These are phyloP conservation scores for Xylogone sp. DNA, from an alignment of 2,329 filamentous ascomycete species.

Conservation along the genomic window DNA sequence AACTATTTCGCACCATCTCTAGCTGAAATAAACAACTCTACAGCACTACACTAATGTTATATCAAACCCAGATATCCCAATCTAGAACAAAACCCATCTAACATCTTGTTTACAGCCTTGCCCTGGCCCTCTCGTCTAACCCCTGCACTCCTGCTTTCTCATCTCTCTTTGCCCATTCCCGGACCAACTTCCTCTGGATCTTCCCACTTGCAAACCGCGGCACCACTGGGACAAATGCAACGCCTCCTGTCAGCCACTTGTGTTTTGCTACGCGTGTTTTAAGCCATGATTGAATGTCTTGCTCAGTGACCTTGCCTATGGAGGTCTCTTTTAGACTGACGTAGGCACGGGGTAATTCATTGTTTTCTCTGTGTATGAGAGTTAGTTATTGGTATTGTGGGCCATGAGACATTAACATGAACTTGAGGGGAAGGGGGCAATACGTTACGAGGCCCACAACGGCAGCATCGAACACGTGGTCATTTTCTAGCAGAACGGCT, in stretches of 20 bases:
- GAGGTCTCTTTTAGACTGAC: constrained; percentile 44
- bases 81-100: too few relatives aligned
- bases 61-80: too few relatives aligned
- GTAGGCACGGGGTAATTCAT: constrained; percentile 52
- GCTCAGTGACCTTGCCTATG: constrained; percentile 40
- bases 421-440: not conserved
- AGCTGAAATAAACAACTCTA: too few relatives aligned
- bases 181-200: constrained; percentile 52
- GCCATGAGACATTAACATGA: not conserved
- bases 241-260: constrained; percentile 47
- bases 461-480: constrained; percentile 50
- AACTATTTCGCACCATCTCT: too few relatives aligned
- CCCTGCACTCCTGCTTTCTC: constrained; percentile 22
- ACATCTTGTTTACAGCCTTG: constrained; percentile 4
- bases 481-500: constrained; percentile 45
- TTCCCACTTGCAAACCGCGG: constrained; percentile 55
- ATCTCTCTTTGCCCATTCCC: constrained; percentile 54
- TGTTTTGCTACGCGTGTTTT: constrained; percentile 45
- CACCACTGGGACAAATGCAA: constrained; percentile 52
- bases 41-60: too few relatives aligned
- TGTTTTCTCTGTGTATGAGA: constrained; percentile 31
- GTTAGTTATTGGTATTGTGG: not conserved
- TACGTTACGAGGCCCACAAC: constrained; percentile 49
- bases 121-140: constrained; percentile 4
- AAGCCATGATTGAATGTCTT: constrained; percentile 48